Evolutionary conservation across 345 rosid species (phyloP).

Genomic region (Lenwebbia sp.): DNA sequence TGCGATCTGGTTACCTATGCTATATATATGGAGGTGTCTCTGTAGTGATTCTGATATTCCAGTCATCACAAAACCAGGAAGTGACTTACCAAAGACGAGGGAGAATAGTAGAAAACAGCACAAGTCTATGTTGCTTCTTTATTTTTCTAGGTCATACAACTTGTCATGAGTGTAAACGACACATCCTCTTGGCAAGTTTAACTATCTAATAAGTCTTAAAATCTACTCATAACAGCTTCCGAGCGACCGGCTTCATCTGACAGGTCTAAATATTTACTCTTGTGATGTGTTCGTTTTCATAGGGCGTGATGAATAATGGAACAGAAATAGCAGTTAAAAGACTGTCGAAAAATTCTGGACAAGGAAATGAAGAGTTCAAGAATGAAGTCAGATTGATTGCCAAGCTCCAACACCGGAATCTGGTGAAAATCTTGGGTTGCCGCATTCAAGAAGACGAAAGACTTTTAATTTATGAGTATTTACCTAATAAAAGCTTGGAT

Average conservation of each 20-base stretch:
- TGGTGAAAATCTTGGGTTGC: slow-evolving; percentile 54
- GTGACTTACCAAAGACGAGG: neutral
- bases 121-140: neutral
- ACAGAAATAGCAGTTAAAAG: slow-evolving; percentile 22
- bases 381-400: slow-evolving; percentile 22
- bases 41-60: neutral
- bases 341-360: slow-evolving; percentile 7
- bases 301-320: slow-evolving; percentile 16
- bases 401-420: slow-evolving; percentile 63
- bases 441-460: slow-evolving; percentile 42
- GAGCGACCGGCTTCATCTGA: neutral
- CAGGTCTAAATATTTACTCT: slow-evolving; percentile 6
- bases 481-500: slow-evolving; percentile 36
- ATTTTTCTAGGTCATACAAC: neutral
- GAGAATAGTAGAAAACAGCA: neutral
- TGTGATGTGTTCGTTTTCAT: slow-evolving; percentile 1
- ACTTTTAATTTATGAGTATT: slow-evolving; percentile 48
- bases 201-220: neutral
- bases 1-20: neutral
- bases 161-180: neutral
- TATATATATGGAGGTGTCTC: neutral
- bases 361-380: slow-evolving; percentile 22
- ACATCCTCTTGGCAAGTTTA: neutral
- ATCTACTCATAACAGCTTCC: slow-evolving; percentile 1
- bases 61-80: neutral